phyloP scores from a whole-genome alignment of 2,329 filamentous ascomycete species.

The Orbilia brochopaga region DNA sequence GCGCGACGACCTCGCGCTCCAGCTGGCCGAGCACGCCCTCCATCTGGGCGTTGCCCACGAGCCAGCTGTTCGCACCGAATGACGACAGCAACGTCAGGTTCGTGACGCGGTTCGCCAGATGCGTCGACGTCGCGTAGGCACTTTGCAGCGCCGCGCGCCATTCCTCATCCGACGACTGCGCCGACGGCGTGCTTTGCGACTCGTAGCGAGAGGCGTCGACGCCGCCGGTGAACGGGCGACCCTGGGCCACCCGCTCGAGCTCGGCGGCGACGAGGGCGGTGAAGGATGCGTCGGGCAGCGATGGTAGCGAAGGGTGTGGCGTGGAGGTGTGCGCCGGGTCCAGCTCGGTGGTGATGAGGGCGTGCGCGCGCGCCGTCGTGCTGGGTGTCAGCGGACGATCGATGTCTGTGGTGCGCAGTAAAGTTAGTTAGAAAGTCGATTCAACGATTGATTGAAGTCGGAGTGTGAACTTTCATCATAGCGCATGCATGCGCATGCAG shows the following conservation, averaged over 20 bases:
- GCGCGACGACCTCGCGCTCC: slow-evolving; percentile 75
- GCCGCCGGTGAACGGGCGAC: slow-evolving; percentile 65
- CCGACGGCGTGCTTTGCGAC: slow-evolving; percentile 67
- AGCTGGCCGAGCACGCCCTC: slow-evolving; percentile 73
- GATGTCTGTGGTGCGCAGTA: slow-evolving; percentile 82
- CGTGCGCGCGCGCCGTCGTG: slow-evolving; percentile 70
- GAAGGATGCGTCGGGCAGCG: slow-evolving; percentile 65
- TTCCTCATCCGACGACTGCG: slow-evolving; percentile 18
- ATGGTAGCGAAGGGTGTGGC: slow-evolving; percentile 67
- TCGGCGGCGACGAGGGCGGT: slow-evolving; percentile 72
- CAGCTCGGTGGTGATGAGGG: slow-evolving; percentile 73
- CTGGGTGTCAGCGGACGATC: slow-evolving; percentile 72
- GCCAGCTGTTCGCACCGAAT: slow-evolving; percentile 88
- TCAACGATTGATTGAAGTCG: too few relatives aligned
- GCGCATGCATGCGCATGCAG: slow-evolving; percentile 1
- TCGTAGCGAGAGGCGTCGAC: slow-evolving; percentile 86
- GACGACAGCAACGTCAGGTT: slow-evolving; percentile 77
- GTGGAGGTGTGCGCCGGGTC: slow-evolving; percentile 61
- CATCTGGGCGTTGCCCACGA: slow-evolving; percentile 79
- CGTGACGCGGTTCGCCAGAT: slow-evolving; percentile 63
- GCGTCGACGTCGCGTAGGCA: slow-evolving; percentile 52
- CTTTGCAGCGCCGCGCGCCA: slow-evolving; percentile 33
- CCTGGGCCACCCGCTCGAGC: slow-evolving; percentile 69
- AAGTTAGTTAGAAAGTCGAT: too few relatives aligned
- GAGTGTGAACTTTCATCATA: too few relatives aligned